Conservation (phyloP, 1,284 basidiomycete genomes). For the Coniferiporia sulphurascens region DNA sequence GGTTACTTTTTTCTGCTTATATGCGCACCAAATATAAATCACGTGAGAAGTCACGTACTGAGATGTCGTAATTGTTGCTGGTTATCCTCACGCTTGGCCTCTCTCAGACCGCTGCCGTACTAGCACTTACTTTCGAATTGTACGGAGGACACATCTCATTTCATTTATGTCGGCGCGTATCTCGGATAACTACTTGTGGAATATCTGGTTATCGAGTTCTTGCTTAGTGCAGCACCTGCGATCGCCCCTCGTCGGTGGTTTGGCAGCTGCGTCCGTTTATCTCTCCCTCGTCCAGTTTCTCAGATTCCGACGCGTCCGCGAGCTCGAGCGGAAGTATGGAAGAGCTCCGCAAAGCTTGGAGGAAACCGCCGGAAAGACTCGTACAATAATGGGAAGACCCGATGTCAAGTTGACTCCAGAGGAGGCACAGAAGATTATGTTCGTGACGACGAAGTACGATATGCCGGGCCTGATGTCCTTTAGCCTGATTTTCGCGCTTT, state of each 20-base stretch:
- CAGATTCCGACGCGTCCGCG: constrained; percentile 7
- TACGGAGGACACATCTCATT: neutral
- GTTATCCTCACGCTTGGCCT: too few species aligned
- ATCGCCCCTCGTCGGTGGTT: neutral
- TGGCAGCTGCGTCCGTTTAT: neutral
- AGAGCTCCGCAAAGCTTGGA: neutral
- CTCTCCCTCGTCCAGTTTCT: constrained; percentile 4
- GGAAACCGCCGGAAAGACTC: neutral
- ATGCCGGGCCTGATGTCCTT: constrained; percentile 38
- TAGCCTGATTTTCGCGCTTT: constrained; percentile 40
- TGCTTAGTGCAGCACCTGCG: neutral
- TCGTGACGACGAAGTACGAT: constrained; percentile 32
- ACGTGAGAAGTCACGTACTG: too few species aligned
- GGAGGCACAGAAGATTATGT: constrained; percentile 40
- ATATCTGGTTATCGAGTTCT: neutral
- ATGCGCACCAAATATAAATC: too few species aligned
- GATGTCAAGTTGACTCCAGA: constrained; percentile 32
- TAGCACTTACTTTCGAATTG: too few species aligned
- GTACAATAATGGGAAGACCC: constrained; percentile 4
- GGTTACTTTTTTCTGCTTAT: too few species aligned
- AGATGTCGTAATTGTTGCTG: too few species aligned
- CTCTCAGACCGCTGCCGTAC: too few species aligned
- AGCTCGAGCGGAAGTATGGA: constrained; percentile 8
- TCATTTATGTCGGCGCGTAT: neutral
- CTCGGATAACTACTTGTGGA: neutral